Evolutionary conservation across 345 rosid genomes (phyloP), one percentile per base, ranked within the genome.

Genomic region (Bruguiera gymnorhiza): DNA sequence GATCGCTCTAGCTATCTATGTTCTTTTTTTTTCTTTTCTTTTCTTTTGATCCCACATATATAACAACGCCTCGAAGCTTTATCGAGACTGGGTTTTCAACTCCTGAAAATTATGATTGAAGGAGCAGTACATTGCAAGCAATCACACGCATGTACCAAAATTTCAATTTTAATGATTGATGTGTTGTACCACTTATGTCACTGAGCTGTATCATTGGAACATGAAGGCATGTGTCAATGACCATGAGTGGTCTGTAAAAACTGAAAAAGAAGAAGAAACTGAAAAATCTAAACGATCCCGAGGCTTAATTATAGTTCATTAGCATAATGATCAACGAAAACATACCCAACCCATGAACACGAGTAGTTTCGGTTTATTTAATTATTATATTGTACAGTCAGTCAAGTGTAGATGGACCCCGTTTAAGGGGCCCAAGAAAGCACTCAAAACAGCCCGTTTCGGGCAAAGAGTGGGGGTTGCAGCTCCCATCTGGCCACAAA

Each of bases 221-320:
- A 75, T 75, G 82, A 51, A 69, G 65, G 62, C 86, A 73, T 70
- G 82, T 83, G 83, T 70, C 66, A 23, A 15, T 43, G 68, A 6
- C 31, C 6, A 30, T 56, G 31, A 27, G 18, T 58, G 43, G 10
- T 31, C 50, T 3, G 50, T 43, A 43, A 13, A 43, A 13, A 43
- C 3, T 3, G 3, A 11, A 39, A 39, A 37, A 8, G 3, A 37
- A 11, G 50, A 43, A 43, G 19, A 43, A 43, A 3, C 50, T 2
- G 50, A 7, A 63, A 65, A 60, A 39, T 10, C 8, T 15, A 13
- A 24, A 21, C 60, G 65, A 63, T 58, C 73, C 66, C 73, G 46
- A 36, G 43, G 48, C 27, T 21, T 43, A 43, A 43, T 43, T 43
- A 43, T 15, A 3, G 19, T 43, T 43, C 3, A 11, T 3, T 13